Conservation (phyloP, 1,139 yeast genomes). For the Yamadazyma blattariae region DNA sequence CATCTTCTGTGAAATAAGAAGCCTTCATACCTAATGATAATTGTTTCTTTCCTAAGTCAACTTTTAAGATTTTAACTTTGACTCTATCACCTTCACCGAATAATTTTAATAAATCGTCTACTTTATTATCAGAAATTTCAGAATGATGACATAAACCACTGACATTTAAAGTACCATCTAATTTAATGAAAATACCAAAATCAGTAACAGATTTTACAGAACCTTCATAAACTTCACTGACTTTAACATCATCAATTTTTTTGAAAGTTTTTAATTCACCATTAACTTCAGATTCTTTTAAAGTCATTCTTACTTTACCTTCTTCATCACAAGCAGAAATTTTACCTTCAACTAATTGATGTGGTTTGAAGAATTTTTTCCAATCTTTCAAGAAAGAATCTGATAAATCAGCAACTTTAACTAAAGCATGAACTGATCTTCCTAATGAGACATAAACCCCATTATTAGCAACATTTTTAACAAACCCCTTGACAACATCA, state of each 20-base stretch:
- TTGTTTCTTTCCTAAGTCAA: constrained; percentile 66
- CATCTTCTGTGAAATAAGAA: constrained; percentile 63
- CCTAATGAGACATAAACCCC: constrained; percentile 84
- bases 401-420: constrained; percentile 76
- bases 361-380: constrained; percentile 70
- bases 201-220: constrained; percentile 76
- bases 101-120: constrained; percentile 52
- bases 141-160: constrained; percentile 88
- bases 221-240: constrained; percentile 77
- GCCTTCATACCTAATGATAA: constrained; percentile 92
- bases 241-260: constrained; percentile 61
- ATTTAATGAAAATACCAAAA: constrained; percentile 84
- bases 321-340: constrained; percentile 61
- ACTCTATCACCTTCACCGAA: constrained; percentile 90
- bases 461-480: constrained; percentile 69
- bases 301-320: constrained; percentile 68
- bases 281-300: constrained; percentile 77
- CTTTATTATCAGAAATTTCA: constrained; percentile 70
- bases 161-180: constrained; percentile 71
- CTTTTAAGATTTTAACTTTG: constrained; percentile 70
- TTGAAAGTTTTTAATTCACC: constrained; percentile 61
- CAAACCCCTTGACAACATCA: constrained; percentile 73
- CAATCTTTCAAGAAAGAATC: constrained; percentile 83
- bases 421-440: constrained; percentile 71
- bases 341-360: constrained; percentile 77